A percentile compares a stretch with the other conserved stretches of the same genome.
Evolutionary conservation across 1,139 yeast genomes (phyloP).

Genomic region (Magnusiomyces suaveolens): DNA sequence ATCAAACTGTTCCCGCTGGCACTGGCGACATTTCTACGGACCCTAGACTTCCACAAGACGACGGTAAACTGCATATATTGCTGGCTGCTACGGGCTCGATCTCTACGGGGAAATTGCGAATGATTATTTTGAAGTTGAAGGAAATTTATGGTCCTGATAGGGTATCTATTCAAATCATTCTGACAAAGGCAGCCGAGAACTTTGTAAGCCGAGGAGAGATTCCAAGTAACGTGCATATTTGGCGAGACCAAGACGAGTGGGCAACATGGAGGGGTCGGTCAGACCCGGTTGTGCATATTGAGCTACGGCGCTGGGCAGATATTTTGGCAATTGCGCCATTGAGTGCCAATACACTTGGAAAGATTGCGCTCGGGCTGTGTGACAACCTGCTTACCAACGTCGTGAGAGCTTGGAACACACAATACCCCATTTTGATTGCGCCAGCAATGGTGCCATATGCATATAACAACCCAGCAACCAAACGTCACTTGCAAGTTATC

Average conservation of each 20-base stretch:
- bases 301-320: slow-evolving; percentile 92
- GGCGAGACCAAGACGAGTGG: slow-evolving; percentile 95
- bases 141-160: slow-evolving; percentile 70
- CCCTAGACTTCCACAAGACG: slow-evolving; percentile 80
- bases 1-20: slow-evolving; percentile 3
- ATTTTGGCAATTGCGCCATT: slow-evolving; percentile 79
- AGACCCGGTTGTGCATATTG: slow-evolving; percentile 90
- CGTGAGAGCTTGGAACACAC: slow-evolving; percentile 85
- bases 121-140: slow-evolving; percentile 63
- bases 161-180: slow-evolving; percentile 67
- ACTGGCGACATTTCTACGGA: slow-evolving; percentile 31
- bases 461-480: slow-evolving; percentile 78
- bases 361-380: slow-evolving; percentile 79
- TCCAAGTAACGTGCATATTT: slow-evolving; percentile 57
- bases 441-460: slow-evolving; percentile 94
- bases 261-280: slow-evolving; percentile 71
- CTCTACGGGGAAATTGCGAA: slow-evolving; percentile 64
- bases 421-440: slow-evolving; percentile 77
- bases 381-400: slow-evolving; percentile 83
- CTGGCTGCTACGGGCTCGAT: slow-evolving; percentile 88
- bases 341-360: slow-evolving; percentile 86
- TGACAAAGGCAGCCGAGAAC: slow-evolving; percentile 76
- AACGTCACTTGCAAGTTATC: slow-evolving; percentile 63
- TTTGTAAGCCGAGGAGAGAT: slow-evolving; percentile 54
- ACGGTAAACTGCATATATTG: slow-evolving; percentile 77